phyloP scores from a whole-genome alignment of 176 grass and related monocot genomes.

The Phoenix dactylifera region DNA sequence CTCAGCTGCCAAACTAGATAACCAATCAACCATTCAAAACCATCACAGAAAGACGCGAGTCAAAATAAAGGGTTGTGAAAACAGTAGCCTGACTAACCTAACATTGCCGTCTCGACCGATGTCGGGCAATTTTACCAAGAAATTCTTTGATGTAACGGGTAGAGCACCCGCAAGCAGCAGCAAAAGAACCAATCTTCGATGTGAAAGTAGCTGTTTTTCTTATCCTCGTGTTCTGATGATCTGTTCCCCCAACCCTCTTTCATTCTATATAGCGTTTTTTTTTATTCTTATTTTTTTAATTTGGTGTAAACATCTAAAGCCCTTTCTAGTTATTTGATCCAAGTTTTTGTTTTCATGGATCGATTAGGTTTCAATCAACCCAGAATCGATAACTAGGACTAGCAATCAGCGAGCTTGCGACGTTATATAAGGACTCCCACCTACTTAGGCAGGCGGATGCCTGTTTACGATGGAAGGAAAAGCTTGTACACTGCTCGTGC shows the following conservation, averaged over 20 bases:
- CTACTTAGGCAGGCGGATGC: constrained; percentile 39
- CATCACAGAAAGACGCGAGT: too few species aligned
- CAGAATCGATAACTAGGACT: constrained; percentile 56
- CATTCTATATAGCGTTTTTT: too few species aligned
- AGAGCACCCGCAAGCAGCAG: constrained; percentile 30
- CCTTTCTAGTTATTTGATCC: neutral
- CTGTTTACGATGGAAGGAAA: constrained; percentile 76
- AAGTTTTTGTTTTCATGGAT: neutral
- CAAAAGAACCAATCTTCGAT: too few species aligned
- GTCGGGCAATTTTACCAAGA: constrained; percentile 46
- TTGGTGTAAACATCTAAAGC: neutral
- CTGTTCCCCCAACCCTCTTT: too few species aligned
- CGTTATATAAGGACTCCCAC: constrained; percentile 31
- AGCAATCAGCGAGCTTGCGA: constrained; percentile 52
- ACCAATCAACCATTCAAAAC: too few species aligned
- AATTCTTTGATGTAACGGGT: constrained; percentile 59
- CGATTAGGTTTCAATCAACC: constrained; percentile 58
- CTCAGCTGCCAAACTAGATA: constrained; percentile 17
- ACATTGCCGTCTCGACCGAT: neutral
- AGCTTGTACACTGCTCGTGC: constrained; percentile 78
- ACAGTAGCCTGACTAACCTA: too few species aligned
- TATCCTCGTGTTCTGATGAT: too few species aligned
- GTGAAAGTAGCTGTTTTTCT: too few species aligned
- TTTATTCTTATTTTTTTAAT: too few species aligned
- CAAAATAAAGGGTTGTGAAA: too few species aligned